These are phyloP conservation scores for Catenaria anguillulae DNA, from an alignment of 371 early-diverging fungal species.

Conservation along the genomic window DNA sequence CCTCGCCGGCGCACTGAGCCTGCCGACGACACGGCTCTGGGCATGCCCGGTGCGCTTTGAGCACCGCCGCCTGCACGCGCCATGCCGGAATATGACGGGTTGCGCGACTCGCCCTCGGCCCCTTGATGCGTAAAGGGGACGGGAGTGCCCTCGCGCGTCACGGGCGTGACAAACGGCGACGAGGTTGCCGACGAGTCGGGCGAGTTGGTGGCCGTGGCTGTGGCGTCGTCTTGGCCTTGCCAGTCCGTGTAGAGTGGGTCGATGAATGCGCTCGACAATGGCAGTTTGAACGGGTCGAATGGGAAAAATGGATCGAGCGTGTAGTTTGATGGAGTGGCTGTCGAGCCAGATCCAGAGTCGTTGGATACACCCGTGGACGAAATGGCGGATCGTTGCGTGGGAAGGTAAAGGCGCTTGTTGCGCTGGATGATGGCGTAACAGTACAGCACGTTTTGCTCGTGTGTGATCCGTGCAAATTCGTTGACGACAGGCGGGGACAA, in stretches of 20 bases:
- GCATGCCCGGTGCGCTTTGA: no score
- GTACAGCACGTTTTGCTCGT: constrained; percentile 68
- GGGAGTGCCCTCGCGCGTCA: no score
- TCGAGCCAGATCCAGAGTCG: neutral
- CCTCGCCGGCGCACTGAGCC: no score
- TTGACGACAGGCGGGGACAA: constrained; percentile 61
- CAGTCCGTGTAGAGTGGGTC: constrained; percentile 20
- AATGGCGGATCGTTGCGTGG: constrained; percentile 10
- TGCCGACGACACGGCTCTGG: no score
- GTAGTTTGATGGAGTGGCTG: no score
- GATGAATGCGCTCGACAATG: constrained; percentile 25
- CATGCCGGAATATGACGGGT: no score
- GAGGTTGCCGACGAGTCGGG: neutral
- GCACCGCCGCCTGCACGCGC: no score
- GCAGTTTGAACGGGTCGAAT: constrained; percentile 79
- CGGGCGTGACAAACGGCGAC: neutral
- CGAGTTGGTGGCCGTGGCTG: neutral
- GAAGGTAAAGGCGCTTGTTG: constrained; percentile 35
- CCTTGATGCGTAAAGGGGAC: no score
- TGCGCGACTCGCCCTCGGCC: no score
- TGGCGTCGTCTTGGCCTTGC: no score
- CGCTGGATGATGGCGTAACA: constrained; percentile 59
- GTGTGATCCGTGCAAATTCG: constrained; percentile 69
- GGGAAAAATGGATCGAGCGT: constrained; percentile 77
- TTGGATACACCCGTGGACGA: neutral